Percentiles rank a stretch among this genome's conserved stretches.
These are phyloP conservation scores for Xylaria sp. DNA, from an alignment of 2,329 filamentous ascomycete genomes.

Conservation along the genomic window DNA sequence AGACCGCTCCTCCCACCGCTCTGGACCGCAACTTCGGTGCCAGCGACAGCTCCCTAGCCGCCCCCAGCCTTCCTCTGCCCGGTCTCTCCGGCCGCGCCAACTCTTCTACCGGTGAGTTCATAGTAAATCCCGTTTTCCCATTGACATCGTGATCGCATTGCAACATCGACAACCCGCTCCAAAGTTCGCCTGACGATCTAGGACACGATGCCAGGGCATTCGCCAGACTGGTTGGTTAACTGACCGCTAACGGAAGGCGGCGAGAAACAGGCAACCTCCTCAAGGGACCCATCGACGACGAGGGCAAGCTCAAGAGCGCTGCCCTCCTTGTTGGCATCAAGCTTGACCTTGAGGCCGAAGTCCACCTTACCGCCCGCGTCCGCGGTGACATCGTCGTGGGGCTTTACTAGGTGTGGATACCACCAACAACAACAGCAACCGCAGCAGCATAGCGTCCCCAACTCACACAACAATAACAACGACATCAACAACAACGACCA, in stretches of 20 bases:
- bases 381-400: slow-evolving; percentile 70
- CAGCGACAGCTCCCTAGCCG: slow-evolving; percentile 14
- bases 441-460: slow-evolving; percentile 2
- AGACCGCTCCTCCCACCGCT: slow-evolving; percentile 38
- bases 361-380: slow-evolving; percentile 69
- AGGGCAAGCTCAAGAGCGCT: slow-evolving; percentile 67
- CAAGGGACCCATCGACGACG: slow-evolving; percentile 66
- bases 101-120: slow-evolving; percentile 43
- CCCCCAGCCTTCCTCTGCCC: slow-evolving; percentile 43
- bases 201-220: slow-evolving; percentile 16
- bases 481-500: not conserved
- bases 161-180: not conserved
- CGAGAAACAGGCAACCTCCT: slow-evolving; percentile 61
- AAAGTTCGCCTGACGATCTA: not conserved
- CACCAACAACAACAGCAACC: slow-evolving; percentile 20
- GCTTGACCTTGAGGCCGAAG: slow-evolving; percentile 70
- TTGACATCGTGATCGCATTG: not conserved
- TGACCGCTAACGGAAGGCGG: slow-evolving; percentile 33
- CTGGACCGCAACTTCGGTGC: slow-evolving; percentile 34
- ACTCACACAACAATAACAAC: slow-evolving; percentile 6
- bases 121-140: not conserved
- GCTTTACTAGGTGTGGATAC: slow-evolving; percentile 57
- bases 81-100: slow-evolving; percentile 47
- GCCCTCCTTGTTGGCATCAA: slow-evolving; percentile 70
- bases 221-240: slow-evolving; percentile 18